Evolutionary conservation across 768 basidiomycete species (phyloP).

Genomic region (Chalciporus piperatus): DNA sequence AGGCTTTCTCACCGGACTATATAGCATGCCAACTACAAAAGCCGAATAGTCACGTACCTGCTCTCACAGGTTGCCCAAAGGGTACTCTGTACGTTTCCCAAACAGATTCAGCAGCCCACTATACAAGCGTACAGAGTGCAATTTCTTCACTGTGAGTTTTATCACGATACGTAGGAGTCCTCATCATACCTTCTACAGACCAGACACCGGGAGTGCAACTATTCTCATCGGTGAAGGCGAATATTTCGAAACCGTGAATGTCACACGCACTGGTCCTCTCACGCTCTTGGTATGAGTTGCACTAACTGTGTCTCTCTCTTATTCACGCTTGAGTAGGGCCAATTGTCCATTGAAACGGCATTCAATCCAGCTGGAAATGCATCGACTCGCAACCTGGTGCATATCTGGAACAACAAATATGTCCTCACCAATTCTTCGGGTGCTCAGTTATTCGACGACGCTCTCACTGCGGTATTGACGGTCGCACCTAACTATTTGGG

Average conservation of each 20-base stretch:
- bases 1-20: conserved; percentile 43
- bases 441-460: conserved; percentile 52
- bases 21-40: conserved; percentile 51
- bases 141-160: conserved; percentile 39
- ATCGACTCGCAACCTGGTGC: conserved; percentile 45
- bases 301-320: too few relatives aligned
- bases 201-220: conserved; percentile 29
- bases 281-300: conserved; percentile 25
- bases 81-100: conserved; percentile 36
- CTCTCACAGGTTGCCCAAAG: conserved; percentile 47
- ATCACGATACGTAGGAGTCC: too few relatives aligned
- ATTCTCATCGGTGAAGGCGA: conserved; percentile 32
- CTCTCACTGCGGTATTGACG: conserved; percentile 50
- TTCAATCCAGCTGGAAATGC: conserved; percentile 41
- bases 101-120: conserved; percentile 25
- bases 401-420: conserved; percentile 49
- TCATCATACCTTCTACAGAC: conserved; percentile 19
- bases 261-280: conserved; percentile 29
- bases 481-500: conserved; percentile 54
- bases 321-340: conserved; percentile 28
- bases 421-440: conserved; percentile 27
- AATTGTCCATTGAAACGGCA: conserved; percentile 35
- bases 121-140: conserved; percentile 25
- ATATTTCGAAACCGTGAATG: conserved; percentile 33
- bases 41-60: conserved; percentile 34